These are phyloP conservation scores for Coffea eugenioides DNA, from an alignment of 257 asterid genomes.

Conservation along the genomic window DNA sequence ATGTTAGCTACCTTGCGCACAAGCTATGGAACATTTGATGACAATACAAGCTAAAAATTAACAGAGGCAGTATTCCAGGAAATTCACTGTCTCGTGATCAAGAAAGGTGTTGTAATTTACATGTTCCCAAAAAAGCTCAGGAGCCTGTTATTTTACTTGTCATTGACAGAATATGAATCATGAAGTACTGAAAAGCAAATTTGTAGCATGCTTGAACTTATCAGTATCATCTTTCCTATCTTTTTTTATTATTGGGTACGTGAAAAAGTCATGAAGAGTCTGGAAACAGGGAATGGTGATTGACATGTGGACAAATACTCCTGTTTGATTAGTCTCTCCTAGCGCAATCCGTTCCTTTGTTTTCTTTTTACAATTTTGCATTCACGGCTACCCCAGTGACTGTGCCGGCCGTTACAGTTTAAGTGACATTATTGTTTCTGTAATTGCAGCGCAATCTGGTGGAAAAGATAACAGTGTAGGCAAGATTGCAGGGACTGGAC, in stretches of 20 bases:
- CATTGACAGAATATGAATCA: background rate
- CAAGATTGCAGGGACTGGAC: slow-evolving; percentile 38
- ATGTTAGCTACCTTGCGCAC: background rate
- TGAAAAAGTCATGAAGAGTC: background rate
- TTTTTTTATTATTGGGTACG: background rate
- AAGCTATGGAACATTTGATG: background rate
- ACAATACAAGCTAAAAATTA: background rate
- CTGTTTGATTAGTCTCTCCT: background rate
- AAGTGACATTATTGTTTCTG: background rate
- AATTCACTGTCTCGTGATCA: background rate
- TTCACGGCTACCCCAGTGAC: too few species aligned
- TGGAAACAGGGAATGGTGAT: background rate
- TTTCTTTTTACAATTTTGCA: background rate
- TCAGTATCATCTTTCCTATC: background rate
- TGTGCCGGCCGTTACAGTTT: background rate
- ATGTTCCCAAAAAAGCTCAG: background rate
- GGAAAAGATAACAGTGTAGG: slow-evolving; percentile 35
- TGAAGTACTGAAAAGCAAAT: background rate
- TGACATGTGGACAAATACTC: too few species aligned
- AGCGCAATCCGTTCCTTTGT: background rate
- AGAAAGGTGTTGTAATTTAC: too few species aligned
- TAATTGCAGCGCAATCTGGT: slow-evolving; percentile 29
- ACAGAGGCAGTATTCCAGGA: background rate
- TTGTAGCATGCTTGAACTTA: background rate
- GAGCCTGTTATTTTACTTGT: background rate